Percentiles rank a stretch among this genome's conserved stretches.
Conservation (phyloP, 345 rosid species). For the Bretschneidera sinensis region DNA sequence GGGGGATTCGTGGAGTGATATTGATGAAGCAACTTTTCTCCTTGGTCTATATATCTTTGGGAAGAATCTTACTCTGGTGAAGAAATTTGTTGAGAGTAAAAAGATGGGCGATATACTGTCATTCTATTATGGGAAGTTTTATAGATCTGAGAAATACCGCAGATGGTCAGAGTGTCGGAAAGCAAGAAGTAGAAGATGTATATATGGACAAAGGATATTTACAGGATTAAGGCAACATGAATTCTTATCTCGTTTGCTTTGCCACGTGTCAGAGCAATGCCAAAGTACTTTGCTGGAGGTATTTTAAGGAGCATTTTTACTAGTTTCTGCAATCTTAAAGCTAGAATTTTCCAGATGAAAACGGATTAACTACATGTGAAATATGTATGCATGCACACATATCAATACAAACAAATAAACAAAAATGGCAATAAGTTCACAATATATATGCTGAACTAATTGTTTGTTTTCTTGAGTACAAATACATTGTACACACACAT, state of each 20-base stretch:
- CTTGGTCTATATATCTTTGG: conserved; percentile 65
- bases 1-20: conserved; percentile 28
- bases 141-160: conserved; percentile 34
- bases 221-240: conserved; percentile 53
- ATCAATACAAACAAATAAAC: too few relatives aligned
- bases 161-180: conserved; percentile 58
- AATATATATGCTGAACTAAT: too few relatives aligned
- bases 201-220: conserved; percentile 50
- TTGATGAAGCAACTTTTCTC: conserved; percentile 38
- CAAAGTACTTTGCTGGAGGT: conserved; percentile 42
- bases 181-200: conserved; percentile 35
- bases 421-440: too few relatives aligned
- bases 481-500: background rate
- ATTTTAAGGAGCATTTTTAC: conserved; percentile 10
- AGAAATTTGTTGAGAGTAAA: conserved; percentile 42
- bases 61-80: conserved; percentile 46
- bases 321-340: too few relatives aligned
- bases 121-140: conserved; percentile 55
- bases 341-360: background rate
- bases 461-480: too few relatives aligned
- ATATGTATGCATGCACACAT: too few relatives aligned
- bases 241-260: conserved; percentile 45
- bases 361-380: background rate
- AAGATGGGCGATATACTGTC: conserved; percentile 43
- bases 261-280: conserved; percentile 31